Base-by-base conservation (phyloP, 345 rosid species). In the Anastatica hierochuntica region DNA sequence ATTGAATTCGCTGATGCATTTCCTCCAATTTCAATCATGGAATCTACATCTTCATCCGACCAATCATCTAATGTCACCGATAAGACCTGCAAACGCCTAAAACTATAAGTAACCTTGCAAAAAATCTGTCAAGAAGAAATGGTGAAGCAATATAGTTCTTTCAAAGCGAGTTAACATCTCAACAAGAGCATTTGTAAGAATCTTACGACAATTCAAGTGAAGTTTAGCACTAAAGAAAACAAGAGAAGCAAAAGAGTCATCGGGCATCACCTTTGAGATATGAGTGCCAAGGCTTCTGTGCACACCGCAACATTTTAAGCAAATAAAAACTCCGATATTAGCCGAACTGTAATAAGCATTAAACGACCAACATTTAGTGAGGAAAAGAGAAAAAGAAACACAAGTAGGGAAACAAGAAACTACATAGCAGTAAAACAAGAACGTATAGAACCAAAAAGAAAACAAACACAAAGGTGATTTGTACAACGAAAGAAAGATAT, bases 281-380 rank as follows among this genome's bases (percentile, higher is more conserved):
- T 87, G 94, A 14, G 86, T 67, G 47, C 99, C 99, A 63, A 92
- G 87, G 74, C 97, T 85, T 81, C 97, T n/a, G n/a, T n/a, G n/a
- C n/a, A n/a, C n/a, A n/a, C n/a, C n/a, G n/a, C n/a, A n/a, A n/a
- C n/a, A n/a, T 83, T 92, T 92, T 72, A 92, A 73, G 79, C 99
- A 92, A 53, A 92, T 63, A 66, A 92, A 92, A 43, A 92, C 99
- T 62, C 99, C 99, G 43, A 92, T 92, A 66, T 92, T 92, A 45
- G 88, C 86, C 23, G 99, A 92, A 77, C 99, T 92, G 94, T 48
- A 79, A 49, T 8, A 58, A 14, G 33, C 33, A 29, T 29, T 29
- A 29, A 5, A 29, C 33, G 7, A 29, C 33, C 33, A 5, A 6
- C 5, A 6, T 29, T 29, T 29, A 9, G 8, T 29, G 33, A 4